Evolutionary conservation across 345 rosid genomes (phyloP).

Genomic region (Reutealis trisperma): DNA sequence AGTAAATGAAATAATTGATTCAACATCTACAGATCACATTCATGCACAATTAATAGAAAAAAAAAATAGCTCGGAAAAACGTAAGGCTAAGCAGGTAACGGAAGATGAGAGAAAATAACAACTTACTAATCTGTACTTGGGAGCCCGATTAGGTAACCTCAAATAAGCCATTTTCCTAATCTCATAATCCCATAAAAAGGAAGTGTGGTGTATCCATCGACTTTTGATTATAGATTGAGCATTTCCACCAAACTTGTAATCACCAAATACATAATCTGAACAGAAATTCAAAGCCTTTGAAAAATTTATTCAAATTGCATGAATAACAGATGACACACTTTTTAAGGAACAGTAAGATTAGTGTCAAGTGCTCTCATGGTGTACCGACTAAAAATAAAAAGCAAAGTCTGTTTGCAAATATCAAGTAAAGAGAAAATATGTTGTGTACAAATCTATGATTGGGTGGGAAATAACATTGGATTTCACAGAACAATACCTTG

Average conservation of each 20-base stretch:
- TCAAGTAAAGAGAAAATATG: not conserved
- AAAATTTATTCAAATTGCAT: not conserved
- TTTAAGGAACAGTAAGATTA: not conserved
- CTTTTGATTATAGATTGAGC: conserved; percentile 76
- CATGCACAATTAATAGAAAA: not conserved
- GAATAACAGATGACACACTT: not conserved
- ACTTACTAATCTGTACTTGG: conserved; percentile 63
- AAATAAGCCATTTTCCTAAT: conserved; percentile 73
- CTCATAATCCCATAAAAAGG: conserved; percentile 78
- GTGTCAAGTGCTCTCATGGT: not conserved
- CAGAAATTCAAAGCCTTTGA: conserved; percentile 1
- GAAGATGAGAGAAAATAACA: not conserved
- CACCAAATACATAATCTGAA: conserved; percentile 80
- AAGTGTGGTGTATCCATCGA: conserved; percentile 88
- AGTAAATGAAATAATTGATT: not conserved
- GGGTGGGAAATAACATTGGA: not conserved
- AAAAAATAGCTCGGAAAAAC: not conserved
- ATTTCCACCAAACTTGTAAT: conserved; percentile 84
- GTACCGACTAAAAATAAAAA: not conserved
- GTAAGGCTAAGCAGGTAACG: not conserved
- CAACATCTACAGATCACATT: not conserved
- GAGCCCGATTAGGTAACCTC: conserved; percentile 65
- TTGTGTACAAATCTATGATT: not conserved
- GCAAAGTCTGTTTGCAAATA: not conserved
- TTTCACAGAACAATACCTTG: not conserved